phyloP scores from a whole-genome alignment of 306 rosid genomes.

The Sicyos baderoa region DNA sequence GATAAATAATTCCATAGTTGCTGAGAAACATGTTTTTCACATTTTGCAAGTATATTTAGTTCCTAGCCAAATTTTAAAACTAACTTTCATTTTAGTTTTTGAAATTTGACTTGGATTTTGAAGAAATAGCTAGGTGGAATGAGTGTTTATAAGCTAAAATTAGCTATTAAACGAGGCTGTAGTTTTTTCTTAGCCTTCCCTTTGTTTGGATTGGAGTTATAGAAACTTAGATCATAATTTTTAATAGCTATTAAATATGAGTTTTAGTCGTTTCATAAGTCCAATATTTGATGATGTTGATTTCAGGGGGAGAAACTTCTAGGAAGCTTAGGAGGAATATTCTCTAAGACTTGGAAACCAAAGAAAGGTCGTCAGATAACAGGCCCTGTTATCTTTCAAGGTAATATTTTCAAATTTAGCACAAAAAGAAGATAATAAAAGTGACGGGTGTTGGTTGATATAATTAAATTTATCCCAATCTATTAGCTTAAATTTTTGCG shows the following conservation, averaged over 20 bases:
- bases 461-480: too few relatives aligned
- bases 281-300: constrained; percentile 1
- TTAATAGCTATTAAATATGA: not conserved
- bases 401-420: constrained; percentile 29
- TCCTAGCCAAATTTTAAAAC: too few relatives aligned
- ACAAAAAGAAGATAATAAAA: not conserved
- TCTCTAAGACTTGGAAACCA: constrained; percentile 96
- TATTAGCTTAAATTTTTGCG: too few relatives aligned
- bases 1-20: too few relatives aligned
- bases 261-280: not conserved
- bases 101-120: not conserved
- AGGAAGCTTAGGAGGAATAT: constrained; percentile 91
- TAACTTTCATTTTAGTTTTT: too few relatives aligned
- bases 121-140: too few relatives aligned
- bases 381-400: constrained; percentile 71
- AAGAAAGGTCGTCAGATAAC: constrained; percentile 62
- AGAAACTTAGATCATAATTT: not conserved
- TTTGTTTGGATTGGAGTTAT: not conserved
- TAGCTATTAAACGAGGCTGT: not conserved
- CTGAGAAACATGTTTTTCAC: not conserved
- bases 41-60: too few relatives aligned
- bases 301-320: constrained; percentile 91
- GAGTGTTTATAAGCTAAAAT: too few relatives aligned
- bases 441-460: too few relatives aligned
- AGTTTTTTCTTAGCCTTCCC: not conserved